Conservation (phyloP, 164 flowering plant species). For the Aristolochia californica region DNA sequence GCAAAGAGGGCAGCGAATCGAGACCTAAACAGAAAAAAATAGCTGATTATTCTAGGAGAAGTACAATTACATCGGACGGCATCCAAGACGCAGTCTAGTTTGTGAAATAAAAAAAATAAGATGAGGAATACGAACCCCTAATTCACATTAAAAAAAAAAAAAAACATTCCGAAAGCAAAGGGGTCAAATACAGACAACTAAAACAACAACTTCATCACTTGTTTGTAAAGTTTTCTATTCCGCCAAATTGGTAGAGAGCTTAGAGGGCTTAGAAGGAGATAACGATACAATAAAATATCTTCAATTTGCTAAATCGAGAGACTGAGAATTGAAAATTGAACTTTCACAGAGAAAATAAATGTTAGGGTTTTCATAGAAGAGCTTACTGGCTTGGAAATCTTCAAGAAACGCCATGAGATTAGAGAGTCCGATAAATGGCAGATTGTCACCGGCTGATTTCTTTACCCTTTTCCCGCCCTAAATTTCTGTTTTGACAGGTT, state of each 20-base stretch:
- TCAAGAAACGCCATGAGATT: conserved; percentile 11
- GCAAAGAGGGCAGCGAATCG: conserved; percentile 59
- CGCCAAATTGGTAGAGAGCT: too few species aligned
- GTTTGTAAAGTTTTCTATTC: too few species aligned
- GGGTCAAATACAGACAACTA: too few species aligned
- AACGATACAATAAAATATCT: too few species aligned
- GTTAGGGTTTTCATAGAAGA: conserved; percentile 3
- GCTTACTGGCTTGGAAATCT: conserved; percentile 9
- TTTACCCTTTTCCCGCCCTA: conserved; percentile 5
- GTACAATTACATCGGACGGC: neutral
- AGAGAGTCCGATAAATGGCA: neutral
- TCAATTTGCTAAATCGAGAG: too few species aligned
- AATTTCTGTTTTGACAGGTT: neutral
- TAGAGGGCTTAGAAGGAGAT: too few species aligned
- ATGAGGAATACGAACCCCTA: too few species aligned
- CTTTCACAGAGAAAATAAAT: neutral
- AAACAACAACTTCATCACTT: too few species aligned
- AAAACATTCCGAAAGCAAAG: too few species aligned
- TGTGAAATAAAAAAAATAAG: neutral
- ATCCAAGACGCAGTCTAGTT: neutral
- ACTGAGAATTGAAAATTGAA: too few species aligned
- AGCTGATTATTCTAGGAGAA: neutral
- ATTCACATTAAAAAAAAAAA: too few species aligned
- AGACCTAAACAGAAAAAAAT: conserved; percentile 34
- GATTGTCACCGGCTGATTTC: too few species aligned